These are phyloP conservation scores for Neofusicoccum sp. DNA, from an alignment of 2,329 filamentous ascomycete genomes.

Conservation along the genomic window DNA sequence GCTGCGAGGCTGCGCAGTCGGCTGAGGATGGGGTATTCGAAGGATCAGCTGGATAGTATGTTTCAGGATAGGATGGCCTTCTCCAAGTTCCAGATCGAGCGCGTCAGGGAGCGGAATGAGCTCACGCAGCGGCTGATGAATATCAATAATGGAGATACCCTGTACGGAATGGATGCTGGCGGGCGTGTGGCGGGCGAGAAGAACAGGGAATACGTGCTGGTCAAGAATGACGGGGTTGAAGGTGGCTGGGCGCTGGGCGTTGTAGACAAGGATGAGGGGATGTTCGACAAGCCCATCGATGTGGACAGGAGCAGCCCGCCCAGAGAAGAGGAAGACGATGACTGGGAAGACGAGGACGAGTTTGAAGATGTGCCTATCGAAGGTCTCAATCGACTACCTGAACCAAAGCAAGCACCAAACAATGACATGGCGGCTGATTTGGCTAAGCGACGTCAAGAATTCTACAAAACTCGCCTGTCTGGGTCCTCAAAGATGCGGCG, in stretches of 20 bases:
- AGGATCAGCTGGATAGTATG: constrained; percentile 94
- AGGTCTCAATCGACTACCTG: constrained; percentile 82
- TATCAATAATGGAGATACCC: constrained; percentile 57
- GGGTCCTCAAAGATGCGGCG: constrained; percentile 26
- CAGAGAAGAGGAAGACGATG: constrained; percentile 59
- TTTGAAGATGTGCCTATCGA: constrained; percentile 95
- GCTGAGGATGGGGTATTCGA: constrained; percentile 92
- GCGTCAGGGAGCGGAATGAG: constrained; percentile 89
- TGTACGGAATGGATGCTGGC: constrained; percentile 71
- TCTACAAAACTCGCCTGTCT: constrained; percentile 46
- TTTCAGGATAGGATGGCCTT: constrained; percentile 98
- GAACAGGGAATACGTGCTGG: constrained; percentile 90
- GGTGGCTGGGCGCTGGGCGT: constrained; percentile 96
- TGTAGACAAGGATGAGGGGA: constrained; percentile 80
- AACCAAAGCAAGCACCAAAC: constrained; percentile 46
- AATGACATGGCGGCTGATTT: constrained; percentile 38
- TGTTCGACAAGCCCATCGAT: constrained; percentile 87
- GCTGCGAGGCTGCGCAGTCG: constrained; percentile 86
- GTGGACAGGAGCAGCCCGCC: constrained; percentile 65
- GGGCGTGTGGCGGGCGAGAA: constrained; percentile 80
- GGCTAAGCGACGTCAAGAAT: constrained; percentile 48
- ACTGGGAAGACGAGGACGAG: constrained; percentile 72
- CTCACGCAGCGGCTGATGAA: constrained; percentile 94
- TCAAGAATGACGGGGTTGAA: constrained; percentile 93
- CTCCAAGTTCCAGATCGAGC: constrained; percentile 92